Evolutionary conservation across 352 stramenopile genomes (phyloP).

Genomic region (Phytopythium litorale): DNA sequence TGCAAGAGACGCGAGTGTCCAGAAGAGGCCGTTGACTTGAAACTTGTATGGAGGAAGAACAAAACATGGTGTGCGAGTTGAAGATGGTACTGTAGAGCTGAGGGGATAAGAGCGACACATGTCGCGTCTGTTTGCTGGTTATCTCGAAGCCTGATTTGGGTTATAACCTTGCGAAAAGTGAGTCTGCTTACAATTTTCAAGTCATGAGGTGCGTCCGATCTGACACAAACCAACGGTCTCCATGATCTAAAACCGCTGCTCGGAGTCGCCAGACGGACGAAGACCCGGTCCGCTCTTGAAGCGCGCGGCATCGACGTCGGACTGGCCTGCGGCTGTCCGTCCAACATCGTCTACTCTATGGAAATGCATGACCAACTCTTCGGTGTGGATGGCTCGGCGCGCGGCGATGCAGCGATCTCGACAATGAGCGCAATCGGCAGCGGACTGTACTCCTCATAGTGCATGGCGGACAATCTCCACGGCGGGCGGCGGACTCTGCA

Average conservation of each 20-base stretch:
- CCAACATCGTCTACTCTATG: too few relatives aligned
- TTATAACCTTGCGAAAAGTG: too few relatives aligned
- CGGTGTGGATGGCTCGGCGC: not conserved
- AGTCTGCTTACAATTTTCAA: too few relatives aligned
- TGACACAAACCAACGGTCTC: too few relatives aligned
- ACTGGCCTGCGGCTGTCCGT: too few relatives aligned
- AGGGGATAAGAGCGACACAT: not conserved
- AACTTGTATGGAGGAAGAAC: not conserved
- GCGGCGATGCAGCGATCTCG: constrained; percentile 6
- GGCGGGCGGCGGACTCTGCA: not conserved
- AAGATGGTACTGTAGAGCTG: not conserved
- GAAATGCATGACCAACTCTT: not conserved
- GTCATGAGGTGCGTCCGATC: too few relatives aligned
- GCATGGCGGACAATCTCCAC: not conserved
- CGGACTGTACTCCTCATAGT: not conserved
- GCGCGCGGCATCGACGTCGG: too few relatives aligned
- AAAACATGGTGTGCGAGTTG: not conserved
- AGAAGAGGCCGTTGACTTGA: not conserved
- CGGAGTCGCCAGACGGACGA: too few relatives aligned
- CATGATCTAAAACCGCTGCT: too few relatives aligned
- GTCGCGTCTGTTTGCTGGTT: not conserved
- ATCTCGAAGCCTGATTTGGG: too few relatives aligned
- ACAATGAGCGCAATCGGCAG: not conserved
- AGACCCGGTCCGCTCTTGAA: too few relatives aligned
- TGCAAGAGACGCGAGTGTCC: not conserved